Evolutionary conservation across 2,329 filamentous ascomycete species (phyloP), one percentile per base, ranked within the genome.

Genomic region (Rasamsonia emersonii): DNA sequence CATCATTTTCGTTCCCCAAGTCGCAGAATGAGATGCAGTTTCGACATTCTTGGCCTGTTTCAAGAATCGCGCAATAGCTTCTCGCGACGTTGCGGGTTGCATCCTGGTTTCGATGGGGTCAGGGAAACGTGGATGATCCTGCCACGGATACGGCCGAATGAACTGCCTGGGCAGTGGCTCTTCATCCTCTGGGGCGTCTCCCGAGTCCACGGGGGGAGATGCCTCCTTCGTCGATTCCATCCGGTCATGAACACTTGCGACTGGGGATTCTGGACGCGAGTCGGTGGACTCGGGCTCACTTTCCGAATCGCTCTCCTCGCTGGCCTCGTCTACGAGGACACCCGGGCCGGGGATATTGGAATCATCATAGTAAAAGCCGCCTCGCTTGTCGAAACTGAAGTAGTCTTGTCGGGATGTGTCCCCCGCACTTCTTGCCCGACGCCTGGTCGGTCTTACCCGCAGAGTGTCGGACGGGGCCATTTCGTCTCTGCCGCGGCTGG

Each of bases 21-120:
- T 76, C 11, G 71, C 72, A 27, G 65, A 61, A 28, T 71, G 62
- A 9, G 72, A 75, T 26, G 65, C 61, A 6, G 64, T 65, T 30
- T 75, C 72, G 10, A 70, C 55, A 32, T 73, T 69, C 26, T 60
- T 64, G 3, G 66, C 66, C 29, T 65, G 61, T 41, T 60, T 54
- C 18, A 60, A 50, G 42, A 67, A 76, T 24, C 64, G 61, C 51
- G 64, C 59, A 48, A 75, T 75, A n/a, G 72, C 72, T 24, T 64
- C 66, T 42, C 64, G 70, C 0, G 72, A 71, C 6, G 61, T 72
- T 24, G 53, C 49, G n/a, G 70, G 70, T 38, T 75, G 71, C 38
- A 51, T 39, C 40, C 49, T 38, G 9, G 52, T 48, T 24, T 49
- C 49, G 15, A 43, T 46, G 16, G 46, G 50, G 7, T 48, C 45